Conservation (phyloP, 805 yeast species). For the Spathaspora passalidarum region DNA sequence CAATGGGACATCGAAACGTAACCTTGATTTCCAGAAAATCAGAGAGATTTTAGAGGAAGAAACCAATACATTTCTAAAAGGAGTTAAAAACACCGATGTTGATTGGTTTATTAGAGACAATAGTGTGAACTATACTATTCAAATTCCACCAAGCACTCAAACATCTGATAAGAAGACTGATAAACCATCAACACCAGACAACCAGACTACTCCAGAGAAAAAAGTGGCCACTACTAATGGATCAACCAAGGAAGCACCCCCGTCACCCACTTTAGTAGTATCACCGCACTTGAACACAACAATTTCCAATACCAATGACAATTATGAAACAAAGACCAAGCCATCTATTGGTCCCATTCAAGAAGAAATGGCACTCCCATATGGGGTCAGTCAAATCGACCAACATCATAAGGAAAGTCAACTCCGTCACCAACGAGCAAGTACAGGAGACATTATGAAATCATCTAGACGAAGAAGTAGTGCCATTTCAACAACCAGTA, state of each 20-base stretch:
- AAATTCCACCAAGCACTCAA: not conserved
- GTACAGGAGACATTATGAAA: not conserved
- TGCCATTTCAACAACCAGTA: conserved; percentile 14
- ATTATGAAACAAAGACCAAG: conserved; percentile 27
- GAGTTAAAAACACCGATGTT: conserved; percentile 42
- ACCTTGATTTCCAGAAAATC: conserved; percentile 19
- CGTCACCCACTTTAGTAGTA: conserved; percentile 8
- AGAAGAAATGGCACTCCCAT: conserved; percentile 7
- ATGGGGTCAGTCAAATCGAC: not conserved
- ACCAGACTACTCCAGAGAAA: not conserved
- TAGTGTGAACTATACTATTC: conserved; percentile 9
- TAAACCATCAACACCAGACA: not conserved
- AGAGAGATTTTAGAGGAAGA: conserved; percentile 22
- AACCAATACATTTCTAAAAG: conserved; percentile 18
- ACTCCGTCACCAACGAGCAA: not conserved
- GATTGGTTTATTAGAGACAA: conserved; percentile 51
- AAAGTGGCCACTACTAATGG: not conserved
- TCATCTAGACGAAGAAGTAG: conserved; percentile 12
- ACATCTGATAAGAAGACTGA: not conserved
- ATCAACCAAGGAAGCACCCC: not conserved
- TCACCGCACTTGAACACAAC: conserved; percentile 21
- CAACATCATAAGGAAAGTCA: not conserved
- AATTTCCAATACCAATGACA: conserved; percentile 32
- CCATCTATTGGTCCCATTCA: conserved; percentile 29
- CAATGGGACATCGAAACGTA: not conserved